A percentile compares a stretch with the other conserved stretches of the same genome.
Evolutionary conservation across 2,329 filamentous ascomycete species (phyloP).

Genomic region (Emmonsia crescens): DNA sequence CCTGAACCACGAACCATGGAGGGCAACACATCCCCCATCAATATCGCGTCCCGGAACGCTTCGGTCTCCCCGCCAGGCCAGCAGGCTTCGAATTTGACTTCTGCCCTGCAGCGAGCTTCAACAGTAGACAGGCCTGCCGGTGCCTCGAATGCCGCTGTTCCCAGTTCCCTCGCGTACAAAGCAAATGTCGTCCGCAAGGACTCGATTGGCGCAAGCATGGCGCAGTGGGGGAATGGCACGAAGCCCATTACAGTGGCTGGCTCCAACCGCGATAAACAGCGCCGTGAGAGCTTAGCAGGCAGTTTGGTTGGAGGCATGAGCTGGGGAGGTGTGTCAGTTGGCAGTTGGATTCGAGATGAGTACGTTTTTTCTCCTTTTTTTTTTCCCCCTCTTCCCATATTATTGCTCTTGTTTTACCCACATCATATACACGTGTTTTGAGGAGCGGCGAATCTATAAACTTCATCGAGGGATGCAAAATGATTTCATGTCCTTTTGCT

Average conservation of each 20-base stretch:
- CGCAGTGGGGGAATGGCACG: constrained; percentile 47
- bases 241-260: constrained; percentile 50
- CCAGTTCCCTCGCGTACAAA: constrained; percentile 29
- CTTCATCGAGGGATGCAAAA: not conserved
- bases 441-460: not conserved
- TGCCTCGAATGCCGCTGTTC: constrained; percentile 32
- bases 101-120: constrained; percentile 44
- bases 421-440: not conserved
- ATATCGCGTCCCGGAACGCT: constrained; percentile 45
- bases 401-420: not conserved
- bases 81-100: constrained; percentile 53
- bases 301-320: constrained; percentile 72
- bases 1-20: constrained; percentile 36
- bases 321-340: constrained; percentile 92
- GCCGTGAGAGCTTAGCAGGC: constrained; percentile 50
- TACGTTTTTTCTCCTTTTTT: constrained; percentile 45
- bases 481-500: constrained; percentile 8
- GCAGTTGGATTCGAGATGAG: constrained; percentile 97
- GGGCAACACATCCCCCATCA: constrained; percentile 45
- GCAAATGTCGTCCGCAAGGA: constrained; percentile 38
- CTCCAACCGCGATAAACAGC: constrained; percentile 38
- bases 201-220: constrained; percentile 40
- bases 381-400: constrained; percentile 3
- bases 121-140: constrained; percentile 33
- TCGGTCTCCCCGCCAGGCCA: constrained; percentile 49